Evolutionary conservation across 768 basidiomycete species (phyloP), one percentile per base, ranked within the genome.

Genomic region (Mycena vulgaris): DNA sequence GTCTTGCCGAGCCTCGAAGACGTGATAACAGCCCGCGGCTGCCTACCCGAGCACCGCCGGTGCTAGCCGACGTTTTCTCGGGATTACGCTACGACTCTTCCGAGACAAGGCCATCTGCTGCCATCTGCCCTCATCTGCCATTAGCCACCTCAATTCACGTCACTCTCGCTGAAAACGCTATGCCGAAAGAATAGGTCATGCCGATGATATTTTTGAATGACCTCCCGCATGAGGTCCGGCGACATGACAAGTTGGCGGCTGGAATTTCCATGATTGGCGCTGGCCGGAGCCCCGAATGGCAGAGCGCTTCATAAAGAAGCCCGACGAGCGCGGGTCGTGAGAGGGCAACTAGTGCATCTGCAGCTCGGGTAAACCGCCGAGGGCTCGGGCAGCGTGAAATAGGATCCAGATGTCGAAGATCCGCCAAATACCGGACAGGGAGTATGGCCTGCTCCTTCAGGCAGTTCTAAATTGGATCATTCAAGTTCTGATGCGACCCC

Each of bases 201-300:
- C 21, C 30, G 33, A 14, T 7, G 28, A 42, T 40, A 66, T 66
- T 59, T 52, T 53, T 53, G 14, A 56, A 37, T 31, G 61, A 56
- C 25, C 13, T 27, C n/a, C 60, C 68, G 61, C 61, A 62, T 69
- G 60, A 53, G 35, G 45, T 39, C 42, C 59, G 52, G 51, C 42
- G 21, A 68, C 40, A 53, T 47, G n/a, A 42, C 17, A 42, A 40
- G 19, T 35, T n/a, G n/a, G n/a, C 4, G 1, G 11, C 53, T 40
- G 25, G 16, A 9, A 14, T 60, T 67, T 37, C 39, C 51, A 56
- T 68, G 52, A 68, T 67, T 62, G 42, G n/a, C 67, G 59, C 31
- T n/a, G n/a, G n/a, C 39, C 11, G 8, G 52, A 33, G 6, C 51
- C 63, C 42, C 47, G 19, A 42, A 57, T 35, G 47, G 30, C 37